Evolutionary conservation across 2,329 filamentous ascomycete species (phyloP), one percentile per base, ranked within the genome.

Genomic region (Sclerotinia borealis): DNA sequence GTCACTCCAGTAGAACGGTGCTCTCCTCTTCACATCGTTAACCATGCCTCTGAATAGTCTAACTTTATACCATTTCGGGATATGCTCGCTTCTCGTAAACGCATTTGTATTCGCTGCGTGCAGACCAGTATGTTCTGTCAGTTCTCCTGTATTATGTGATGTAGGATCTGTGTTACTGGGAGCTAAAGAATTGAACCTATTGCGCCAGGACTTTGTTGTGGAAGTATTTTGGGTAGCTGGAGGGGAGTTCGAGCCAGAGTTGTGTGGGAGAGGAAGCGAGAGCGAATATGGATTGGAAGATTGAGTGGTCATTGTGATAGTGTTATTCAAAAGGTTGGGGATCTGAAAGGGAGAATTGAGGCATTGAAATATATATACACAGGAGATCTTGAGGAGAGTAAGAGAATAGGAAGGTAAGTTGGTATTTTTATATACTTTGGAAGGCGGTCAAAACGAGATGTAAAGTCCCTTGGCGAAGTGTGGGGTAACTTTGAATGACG

Each of bases 1-100:
- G 76, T 96, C 92, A 75, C 88, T 93, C 77, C 78, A 80, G 73
- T 95, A 96, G 74, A 83, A 96, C 1, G 92, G 92, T 9, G 83
- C 82, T 66, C 92, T 80, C 64, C 91, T 85, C 68, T 85, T 85
- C 39, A 96, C 72, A 76, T 96, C 92, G 72, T 90, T 87, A 64
- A 86, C 75, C 85, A 96, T 96, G 71, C 92, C 92, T 43, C 85
- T 85, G 75, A 93, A 93, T 56, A 89, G 79, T 56, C 81, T 82
- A 29, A 93, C 83, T 72, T 83, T 88, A 88, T 89, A 95, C 91
- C 91, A 93, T 64, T 67, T 70, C 27, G 68, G 58, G 11, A 62
- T 54, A 59, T 68, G 67, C 47, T 59, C 63, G 49, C 65, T 71
- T 17, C 65, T 68, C 22, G 62, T 37, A 27, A 63, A 69, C 9